These are phyloP conservation scores for Leccinum arenicola DNA, from an alignment of 768 basidiomycete genomes.

Conservation along the genomic window DNA sequence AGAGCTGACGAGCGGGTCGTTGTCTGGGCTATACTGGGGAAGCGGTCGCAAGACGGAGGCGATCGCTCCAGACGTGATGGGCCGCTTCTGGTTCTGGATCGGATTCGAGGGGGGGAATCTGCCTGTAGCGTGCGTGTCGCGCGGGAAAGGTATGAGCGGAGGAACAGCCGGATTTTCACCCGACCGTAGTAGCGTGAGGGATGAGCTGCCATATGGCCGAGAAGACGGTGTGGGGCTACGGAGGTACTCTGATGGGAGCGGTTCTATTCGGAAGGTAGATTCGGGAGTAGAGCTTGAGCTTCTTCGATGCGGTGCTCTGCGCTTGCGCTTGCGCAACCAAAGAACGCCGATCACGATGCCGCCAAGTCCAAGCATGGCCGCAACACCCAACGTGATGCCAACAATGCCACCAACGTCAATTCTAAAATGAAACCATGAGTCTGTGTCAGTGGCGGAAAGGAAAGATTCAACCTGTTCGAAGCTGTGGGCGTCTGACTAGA, in stretches of 20 bases:
- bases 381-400: constrained; percentile 13
- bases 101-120: background rate
- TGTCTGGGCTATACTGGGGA: background rate
- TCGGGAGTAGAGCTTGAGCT: background rate
- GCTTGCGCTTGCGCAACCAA: constrained; percentile 12
- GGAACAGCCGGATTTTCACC: background rate
- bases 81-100: background rate
- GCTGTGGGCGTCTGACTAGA: constrained; percentile 1
- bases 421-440: constrained; percentile 13
- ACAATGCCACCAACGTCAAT: constrained; percentile 4
- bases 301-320: background rate
- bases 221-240: background rate
- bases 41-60: constrained; percentile 2
- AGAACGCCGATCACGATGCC: constrained; percentile 2
- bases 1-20: background rate
- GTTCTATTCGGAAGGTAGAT: background rate
- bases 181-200: background rate
- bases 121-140: constrained; percentile 3
- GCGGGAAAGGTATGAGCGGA: constrained; percentile 11
- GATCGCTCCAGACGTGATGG: background rate
- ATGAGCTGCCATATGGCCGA: background rate
- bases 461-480: constrained; percentile 14
- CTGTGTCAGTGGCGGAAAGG: background rate
- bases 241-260: constrained; percentile 4
- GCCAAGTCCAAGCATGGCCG: background rate